Conservation (phyloP, 495 filamentous ascomycete genomes). For the Tuber aestivum region DNA sequence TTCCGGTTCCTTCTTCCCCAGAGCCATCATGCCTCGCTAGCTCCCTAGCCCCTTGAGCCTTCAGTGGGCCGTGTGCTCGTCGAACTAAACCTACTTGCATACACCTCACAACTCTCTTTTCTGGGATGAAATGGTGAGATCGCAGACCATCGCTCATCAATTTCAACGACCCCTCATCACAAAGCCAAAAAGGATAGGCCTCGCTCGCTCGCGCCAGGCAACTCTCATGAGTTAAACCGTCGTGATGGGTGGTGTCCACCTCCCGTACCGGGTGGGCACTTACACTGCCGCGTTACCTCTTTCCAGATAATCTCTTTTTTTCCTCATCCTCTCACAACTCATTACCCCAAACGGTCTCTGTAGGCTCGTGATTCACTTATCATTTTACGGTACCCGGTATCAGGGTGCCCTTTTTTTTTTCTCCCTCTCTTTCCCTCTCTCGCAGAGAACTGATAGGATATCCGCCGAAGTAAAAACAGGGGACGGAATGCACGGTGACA, state of each 20-base stretch:
- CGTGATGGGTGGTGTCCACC: background rate
- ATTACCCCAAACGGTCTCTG: background rate
- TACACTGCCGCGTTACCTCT: slow-evolving; percentile 4
- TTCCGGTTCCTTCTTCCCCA: slow-evolving; percentile 1
- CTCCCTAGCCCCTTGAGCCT: background rate
- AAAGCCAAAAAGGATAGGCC: background rate
- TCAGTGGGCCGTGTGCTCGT: background rate
- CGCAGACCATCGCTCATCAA: slow-evolving; percentile 2
- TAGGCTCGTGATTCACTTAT: slow-evolving; percentile 1
- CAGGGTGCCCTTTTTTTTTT: background rate
- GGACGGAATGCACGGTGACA: background rate
- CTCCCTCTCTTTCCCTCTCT: no score
- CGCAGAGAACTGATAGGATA: background rate
- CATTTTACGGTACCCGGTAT: background rate
- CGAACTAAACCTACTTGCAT: background rate
- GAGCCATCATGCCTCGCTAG: background rate
- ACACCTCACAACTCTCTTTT: background rate
- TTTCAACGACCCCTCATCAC: background rate
- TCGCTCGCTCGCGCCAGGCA: background rate
- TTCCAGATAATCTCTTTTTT: background rate
- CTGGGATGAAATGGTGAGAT: slow-evolving; percentile 2
- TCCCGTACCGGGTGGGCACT: background rate
- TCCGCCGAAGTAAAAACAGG: background rate
- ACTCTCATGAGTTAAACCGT: background rate
- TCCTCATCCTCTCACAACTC: background rate